Conservation (phyloP, 116 monocot genomes). For the Dioscorea cayenensis region DNA sequence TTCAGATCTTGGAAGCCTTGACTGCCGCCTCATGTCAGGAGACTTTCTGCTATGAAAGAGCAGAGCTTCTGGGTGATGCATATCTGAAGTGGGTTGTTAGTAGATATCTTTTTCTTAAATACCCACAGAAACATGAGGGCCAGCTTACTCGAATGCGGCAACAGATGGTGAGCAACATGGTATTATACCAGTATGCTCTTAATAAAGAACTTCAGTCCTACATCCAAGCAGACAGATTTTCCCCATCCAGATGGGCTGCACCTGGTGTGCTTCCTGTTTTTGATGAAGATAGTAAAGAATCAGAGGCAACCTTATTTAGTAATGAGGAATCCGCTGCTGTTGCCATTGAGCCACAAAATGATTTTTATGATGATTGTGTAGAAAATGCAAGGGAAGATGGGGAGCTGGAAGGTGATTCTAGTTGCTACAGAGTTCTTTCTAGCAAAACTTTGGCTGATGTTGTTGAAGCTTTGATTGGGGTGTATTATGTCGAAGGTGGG, state of each 20-base stretch:
- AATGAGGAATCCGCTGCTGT: constrained; percentile 35
- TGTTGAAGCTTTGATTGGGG: constrained; percentile 90
- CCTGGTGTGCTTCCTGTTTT: constrained; percentile 93
- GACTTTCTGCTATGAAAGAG: constrained; percentile 93
- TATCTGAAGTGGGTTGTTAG: constrained; percentile 99
- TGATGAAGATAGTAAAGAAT: constrained; percentile 86
- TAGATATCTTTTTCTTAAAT: constrained; percentile 88
- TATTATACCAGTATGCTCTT: constrained; percentile 80
- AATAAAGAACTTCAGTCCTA: constrained; percentile 86
- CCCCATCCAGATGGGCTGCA: constrained; percentile 94
- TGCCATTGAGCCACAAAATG: constrained; percentile 14
- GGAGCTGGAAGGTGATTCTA: constrained; percentile 78
- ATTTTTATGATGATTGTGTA: constrained; percentile 34
- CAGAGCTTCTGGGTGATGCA: constrained; percentile 94
- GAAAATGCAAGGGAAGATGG: constrained; percentile 76
- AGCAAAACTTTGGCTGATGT: constrained; percentile 97
- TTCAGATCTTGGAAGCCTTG: constrained; percentile 93
- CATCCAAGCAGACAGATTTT: constrained; percentile 91
- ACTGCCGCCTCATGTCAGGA: constrained; percentile 99
- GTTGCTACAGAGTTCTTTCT: constrained; percentile 83
- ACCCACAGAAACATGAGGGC: constrained; percentile 94
- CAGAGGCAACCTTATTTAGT: constrained; percentile 29
- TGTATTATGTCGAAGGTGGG: constrained; percentile 94
- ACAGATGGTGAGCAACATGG: constrained; percentile 98
- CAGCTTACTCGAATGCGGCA: constrained; percentile 97